Conservation (phyloP, 2,329 filamentous ascomycete species). For the Akanthomyces lecanii region DNA sequence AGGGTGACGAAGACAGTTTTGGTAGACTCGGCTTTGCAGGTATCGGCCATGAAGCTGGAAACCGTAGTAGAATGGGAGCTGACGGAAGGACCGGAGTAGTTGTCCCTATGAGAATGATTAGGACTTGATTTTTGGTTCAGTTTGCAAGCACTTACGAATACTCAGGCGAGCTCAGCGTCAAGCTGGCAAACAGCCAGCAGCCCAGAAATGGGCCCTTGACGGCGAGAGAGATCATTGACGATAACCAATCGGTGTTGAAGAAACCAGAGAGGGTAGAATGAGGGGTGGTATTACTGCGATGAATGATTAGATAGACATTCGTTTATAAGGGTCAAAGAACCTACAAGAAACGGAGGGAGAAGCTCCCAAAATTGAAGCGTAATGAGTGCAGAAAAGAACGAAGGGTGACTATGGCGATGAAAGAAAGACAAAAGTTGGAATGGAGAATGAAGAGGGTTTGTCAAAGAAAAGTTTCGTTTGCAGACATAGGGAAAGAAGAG, state of each 20-base stretch:
- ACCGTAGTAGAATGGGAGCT: neutral
- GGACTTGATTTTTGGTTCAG: neutral
- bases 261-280: constrained; percentile 1
- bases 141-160: constrained; percentile 4
- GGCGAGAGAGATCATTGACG: constrained; percentile 7
- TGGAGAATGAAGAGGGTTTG: neutral
- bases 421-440: constrained; percentile 4
- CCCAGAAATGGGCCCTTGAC: constrained; percentile 6
- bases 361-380: neutral
- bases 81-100: neutral
- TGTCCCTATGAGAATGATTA: neutral
- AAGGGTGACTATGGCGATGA: constrained; percentile 1
- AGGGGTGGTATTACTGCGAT: neutral
- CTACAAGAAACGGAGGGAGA: constrained; percentile 1
- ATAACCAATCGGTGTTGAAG: constrained; percentile 5
- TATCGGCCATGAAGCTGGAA: constrained; percentile 21
- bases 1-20: constrained; percentile 48
- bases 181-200: constrained; percentile 6
- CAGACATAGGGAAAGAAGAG: neutral
- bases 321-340: neutral
- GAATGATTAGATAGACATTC: neutral
- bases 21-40: constrained; percentile 26
- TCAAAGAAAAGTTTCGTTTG: constrained; percentile 1
- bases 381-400: constrained; percentile 3
- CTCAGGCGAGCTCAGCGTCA: constrained; percentile 6